Base-by-base conservation (phyloP, 2,329 filamentous ascomycete genomes). In the Westerdykella ornata region DNA sequence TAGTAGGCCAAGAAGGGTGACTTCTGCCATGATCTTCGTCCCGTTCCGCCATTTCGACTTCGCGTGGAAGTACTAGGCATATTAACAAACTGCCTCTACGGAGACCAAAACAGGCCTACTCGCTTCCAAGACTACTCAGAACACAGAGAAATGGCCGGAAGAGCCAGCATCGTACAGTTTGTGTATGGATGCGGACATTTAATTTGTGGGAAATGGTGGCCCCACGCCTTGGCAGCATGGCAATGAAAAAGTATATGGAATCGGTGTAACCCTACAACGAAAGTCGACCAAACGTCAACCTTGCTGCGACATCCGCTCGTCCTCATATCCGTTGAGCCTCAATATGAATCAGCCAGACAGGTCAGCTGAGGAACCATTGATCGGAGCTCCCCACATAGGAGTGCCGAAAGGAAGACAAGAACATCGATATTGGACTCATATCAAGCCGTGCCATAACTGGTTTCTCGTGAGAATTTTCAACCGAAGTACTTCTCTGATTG, bases 191-290 rank as follows among this genome's bases (percentile, higher is more conserved):
- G 39, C 33, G 35, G 29, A 19, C 20, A n/a, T 32, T 37, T 39
- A 43, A 43, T 43, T 16, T 43, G 30, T 14, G 18, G n/a, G 8
- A 26, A 32, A 32, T 37, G 19, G 42, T 17, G 40, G 36, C 44
- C 41, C 47, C 43, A 42, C 44, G 41, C 35, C 49, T 54, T 52
- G 49, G 47, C 51, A 13, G 12, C 32, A 20, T 37, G 45, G 43
- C 32, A 48, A 44, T 45, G 39, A 40, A 35, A 18, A 46, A 32
- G 30, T 44, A 49, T 38, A 52, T 45, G 41, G 43, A 31, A 40
- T 40, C 46, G 31, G 40, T 44, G 35, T 39, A 48, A 48, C 45
- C 38, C 44, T 40, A 39, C 44, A 32, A 41, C 37, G 15, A 29
- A 45, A 45, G 11, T 39, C 38, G 26, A 38, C 33, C 31, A 42